Conservation (phyloP, 805 yeast genomes). For the Yarrowia alimentaria region DNA sequence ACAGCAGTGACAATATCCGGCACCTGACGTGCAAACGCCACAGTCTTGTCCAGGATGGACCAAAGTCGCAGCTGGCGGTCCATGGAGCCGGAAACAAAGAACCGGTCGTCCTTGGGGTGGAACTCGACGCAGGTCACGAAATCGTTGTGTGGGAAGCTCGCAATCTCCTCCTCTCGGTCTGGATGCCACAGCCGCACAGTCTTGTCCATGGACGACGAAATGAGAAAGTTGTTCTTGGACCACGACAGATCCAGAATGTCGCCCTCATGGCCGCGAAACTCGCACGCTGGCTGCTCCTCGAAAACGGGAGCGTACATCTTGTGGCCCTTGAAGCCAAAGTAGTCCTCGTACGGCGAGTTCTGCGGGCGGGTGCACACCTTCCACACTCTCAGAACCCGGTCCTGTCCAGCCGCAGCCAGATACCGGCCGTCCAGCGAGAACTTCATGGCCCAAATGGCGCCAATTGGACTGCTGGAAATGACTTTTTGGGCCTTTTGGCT, state of each 20-base stretch:
- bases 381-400: slow-evolving; percentile 68
- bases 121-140: slow-evolving; percentile 78
- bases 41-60: slow-evolving; percentile 74
- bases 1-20: slow-evolving; percentile 72
- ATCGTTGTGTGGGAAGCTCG: slow-evolving; percentile 70
- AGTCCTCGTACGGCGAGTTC: slow-evolving; percentile 7
- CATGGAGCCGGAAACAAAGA: slow-evolving; percentile 76
- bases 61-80: slow-evolving; percentile 76
- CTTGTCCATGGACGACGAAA: slow-evolving; percentile 80
- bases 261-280: slow-evolving; percentile 63
- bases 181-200: slow-evolving; percentile 85
- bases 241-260: slow-evolving; percentile 78
- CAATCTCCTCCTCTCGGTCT: slow-evolving; percentile 59
- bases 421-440: slow-evolving; percentile 79
- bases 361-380: slow-evolving; percentile 48
- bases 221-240: slow-evolving; percentile 80
- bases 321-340: slow-evolving; percentile 7
- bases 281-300: slow-evolving; percentile 59
- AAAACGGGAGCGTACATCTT: slow-evolving; percentile 71
- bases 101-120: slow-evolving; percentile 84
- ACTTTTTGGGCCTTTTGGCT: slow-evolving; percentile 3
- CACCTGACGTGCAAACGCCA: slow-evolving; percentile 59
- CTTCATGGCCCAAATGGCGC: slow-evolving; percentile 69
- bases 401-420: slow-evolving; percentile 82
- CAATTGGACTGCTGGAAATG: slow-evolving; percentile 28